Evolutionary conservation across 2,329 filamentous ascomycete species (phyloP).

Genomic region (Passalora sequoiae): DNA sequence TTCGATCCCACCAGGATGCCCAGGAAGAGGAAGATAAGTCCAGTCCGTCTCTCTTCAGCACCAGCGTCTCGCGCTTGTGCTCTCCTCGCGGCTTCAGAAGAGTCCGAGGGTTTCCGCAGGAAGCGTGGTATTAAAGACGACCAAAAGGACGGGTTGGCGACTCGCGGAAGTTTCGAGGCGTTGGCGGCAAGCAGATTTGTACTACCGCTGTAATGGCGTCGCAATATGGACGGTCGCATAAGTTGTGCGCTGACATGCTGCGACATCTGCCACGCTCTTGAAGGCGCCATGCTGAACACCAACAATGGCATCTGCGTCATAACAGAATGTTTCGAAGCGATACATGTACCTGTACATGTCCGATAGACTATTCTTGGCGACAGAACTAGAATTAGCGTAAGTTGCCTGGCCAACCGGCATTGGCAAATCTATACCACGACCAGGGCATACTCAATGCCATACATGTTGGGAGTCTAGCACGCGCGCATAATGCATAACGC

Average conservation of each 20-base stretch:
- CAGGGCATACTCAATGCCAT: no score
- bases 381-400: no score
- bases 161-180: conserved; percentile 27
- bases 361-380: not conserved
- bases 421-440: no score
- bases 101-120: conserved; percentile 24
- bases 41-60: conserved; percentile 48
- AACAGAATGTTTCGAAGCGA: no score
- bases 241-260: conserved; percentile 2
- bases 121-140: conserved; percentile 33
- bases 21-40: conserved; percentile 61
- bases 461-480: no score
- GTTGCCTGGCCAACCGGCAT: no score
- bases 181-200: conserved; percentile 7
- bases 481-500: not conserved
- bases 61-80: conserved; percentile 14
- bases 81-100: conserved; percentile 19
- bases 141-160: conserved; percentile 35
- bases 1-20: conserved; percentile 85
- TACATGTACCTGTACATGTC: no score
- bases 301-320: no score
- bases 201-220: conserved; percentile 11
- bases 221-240: not conserved
- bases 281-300: conserved; percentile 15
- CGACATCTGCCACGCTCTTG: conserved; percentile 6